Percentiles rank a stretch among this genome's conserved stretches.
Evolutionary conservation across 495 filamentous ascomycete genomes (phyloP).

Genomic region (Chlorociboria aeruginascens): DNA sequence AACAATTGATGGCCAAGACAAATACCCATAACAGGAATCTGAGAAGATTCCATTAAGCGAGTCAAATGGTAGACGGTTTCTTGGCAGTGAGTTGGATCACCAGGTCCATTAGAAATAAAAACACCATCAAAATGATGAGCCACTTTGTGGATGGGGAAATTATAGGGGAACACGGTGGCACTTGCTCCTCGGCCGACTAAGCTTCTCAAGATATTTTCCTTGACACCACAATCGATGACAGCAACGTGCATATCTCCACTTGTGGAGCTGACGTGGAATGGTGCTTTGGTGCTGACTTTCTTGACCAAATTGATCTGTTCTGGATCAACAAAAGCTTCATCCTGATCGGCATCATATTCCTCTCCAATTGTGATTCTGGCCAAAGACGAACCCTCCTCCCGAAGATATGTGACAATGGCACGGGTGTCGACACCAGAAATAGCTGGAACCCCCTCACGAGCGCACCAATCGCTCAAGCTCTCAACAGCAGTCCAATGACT

Average conservation of each 20-base stretch:
- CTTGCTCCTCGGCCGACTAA: slow-evolving; percentile 78
- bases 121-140: slow-evolving; percentile 95
- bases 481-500: slow-evolving; percentile 98
- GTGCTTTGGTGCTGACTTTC: slow-evolving; percentile 91
- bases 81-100: slow-evolving; percentile 93
- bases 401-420: slow-evolving; percentile 87
- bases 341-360: slow-evolving; percentile 97
- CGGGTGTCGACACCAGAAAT: slow-evolving; percentile 96
- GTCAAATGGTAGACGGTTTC: slow-evolving; percentile 82
- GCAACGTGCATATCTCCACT: slow-evolving; percentile 80
- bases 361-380: slow-evolving; percentile 93
- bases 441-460: slow-evolving; percentile 86
- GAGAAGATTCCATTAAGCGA: slow-evolving; percentile 77
- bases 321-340: slow-evolving; percentile 90
- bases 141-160: slow-evolving; percentile 96
- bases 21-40: slow-evolving; percentile 92
- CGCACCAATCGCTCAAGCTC: slow-evolving; percentile 87
- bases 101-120: slow-evolving; percentile 96
- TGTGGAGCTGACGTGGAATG: slow-evolving; percentile 80
- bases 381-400: slow-evolving; percentile 90
- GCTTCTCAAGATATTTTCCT: slow-evolving; percentile 97
- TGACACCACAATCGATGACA: slow-evolving; percentile 94
- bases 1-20: slow-evolving; percentile 89
- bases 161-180: slow-evolving; percentile 87
- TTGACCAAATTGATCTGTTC: slow-evolving; percentile 93